Base-by-base conservation (phyloP, 1,139 yeast genomes). In the Pichia sp. region DNA sequence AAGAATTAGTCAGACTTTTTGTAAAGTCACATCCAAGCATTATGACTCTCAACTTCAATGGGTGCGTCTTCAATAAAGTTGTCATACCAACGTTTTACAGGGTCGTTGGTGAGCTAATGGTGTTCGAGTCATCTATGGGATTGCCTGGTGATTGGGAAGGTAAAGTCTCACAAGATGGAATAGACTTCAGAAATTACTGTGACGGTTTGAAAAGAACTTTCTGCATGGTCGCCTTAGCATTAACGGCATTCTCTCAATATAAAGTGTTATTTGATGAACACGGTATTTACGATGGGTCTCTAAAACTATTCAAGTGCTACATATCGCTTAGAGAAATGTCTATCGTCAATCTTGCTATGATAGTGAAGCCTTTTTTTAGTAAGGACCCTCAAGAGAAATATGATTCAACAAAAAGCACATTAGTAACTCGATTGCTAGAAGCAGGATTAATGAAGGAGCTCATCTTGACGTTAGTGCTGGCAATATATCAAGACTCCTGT, bases 401-500 rank as follows among this genome's bases (percentile, higher is more conserved):
- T 4, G 31, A 36, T 16, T 21, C 46, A 11, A 16, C 18, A 3
- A 43, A 47, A 26, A 27, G 35, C 5, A 28, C 29, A 5, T 30
- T 50, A 13, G 15, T 53, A 12, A 37, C 46, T 27, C 28, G 41
- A 22, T 33, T 53, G 17, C 29, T 46, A 4, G 38, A 50, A 9
- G 41, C 39, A 8, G 53, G 51, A 1, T 28, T 50, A 7, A 39
- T 50, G 13, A 50, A 52, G 24, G 55, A 51, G 29, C 34, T 54
- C 2, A 16, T 54, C 19, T 33, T 56, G 19, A 45, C 51, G 9
- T 39, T 57, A 11, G 46, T 57, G 9, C 29, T 57, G 27, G 50
- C 54, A 6, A 45, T 56, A 25, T 49, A 51, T 31, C 54, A 51
- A 27, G 62, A 58, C 37, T 52, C 55, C 26, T 34, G 43, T 31